Evolutionary conservation across 257 asterid genomes (phyloP).

Genomic region (Oldenlandia corymbosa): DNA sequence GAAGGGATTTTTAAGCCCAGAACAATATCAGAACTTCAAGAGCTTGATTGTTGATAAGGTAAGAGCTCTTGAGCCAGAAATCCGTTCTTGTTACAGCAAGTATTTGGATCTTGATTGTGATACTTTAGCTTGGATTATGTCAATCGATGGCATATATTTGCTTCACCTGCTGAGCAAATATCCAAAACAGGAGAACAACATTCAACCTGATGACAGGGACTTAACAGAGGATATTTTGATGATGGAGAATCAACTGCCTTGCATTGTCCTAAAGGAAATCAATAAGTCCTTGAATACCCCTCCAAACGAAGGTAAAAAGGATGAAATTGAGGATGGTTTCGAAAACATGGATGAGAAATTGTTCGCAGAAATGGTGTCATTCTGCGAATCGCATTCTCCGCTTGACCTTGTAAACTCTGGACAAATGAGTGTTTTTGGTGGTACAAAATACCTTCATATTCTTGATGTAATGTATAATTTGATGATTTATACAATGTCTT

Average conservation of each 20-base stretch:
- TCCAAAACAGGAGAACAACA: neutral
- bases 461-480: neutral
- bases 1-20: conserved; percentile 2
- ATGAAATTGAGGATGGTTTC: neutral
- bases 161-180: conserved; percentile 23
- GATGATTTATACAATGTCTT: neutral
- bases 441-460: neutral
- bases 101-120: conserved; percentile 28
- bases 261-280: conserved; percentile 10
- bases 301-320: neutral
- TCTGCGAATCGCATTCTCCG: conserved; percentile 29
- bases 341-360: neutral
- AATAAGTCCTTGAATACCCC: neutral
- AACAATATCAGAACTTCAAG: conserved; percentile 2
- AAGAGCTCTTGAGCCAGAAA: conserved; percentile 15
- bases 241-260: conserved; percentile 52
- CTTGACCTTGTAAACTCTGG: conserved; percentile 5
- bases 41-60: neutral
- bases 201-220: neutral
- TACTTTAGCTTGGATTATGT: conserved; percentile 30
- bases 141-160: conserved; percentile 30
- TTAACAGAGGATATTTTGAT: conserved; percentile 24
- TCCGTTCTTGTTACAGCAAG: conserved; percentile 27
- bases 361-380: neutral
- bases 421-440: neutral